Base-by-base conservation (phyloP, 768 basidiomycete species). In the Calocybe gangraenosa region DNA sequence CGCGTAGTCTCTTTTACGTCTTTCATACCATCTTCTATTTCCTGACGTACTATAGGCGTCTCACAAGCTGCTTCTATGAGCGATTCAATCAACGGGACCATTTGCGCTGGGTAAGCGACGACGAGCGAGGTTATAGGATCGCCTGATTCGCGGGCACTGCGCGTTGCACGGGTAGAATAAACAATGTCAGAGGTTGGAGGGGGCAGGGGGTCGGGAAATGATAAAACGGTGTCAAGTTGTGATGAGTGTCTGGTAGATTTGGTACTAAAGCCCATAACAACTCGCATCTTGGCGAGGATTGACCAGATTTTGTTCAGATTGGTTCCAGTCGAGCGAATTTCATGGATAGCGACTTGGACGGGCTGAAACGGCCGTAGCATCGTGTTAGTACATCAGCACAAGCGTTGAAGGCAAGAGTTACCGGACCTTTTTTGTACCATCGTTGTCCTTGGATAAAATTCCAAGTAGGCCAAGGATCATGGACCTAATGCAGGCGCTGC, bases 231-330 rank as follows among this genome's bases (percentile, higher is more conserved):
- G 3, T 14, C 20, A 22, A 7, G 20, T 14, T 39, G 38, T 30
- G 37, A 50, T 21, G 53, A 44, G 34, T 28, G 6, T 28, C 11
- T 11, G 5, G 25, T 28, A 5, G 25, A 28, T 28, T 28, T 28
- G 25, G 25, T 6, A 11, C 6, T 28, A 6, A 49, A 18, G 9
- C 60, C 49, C 46, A 58, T 42, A 23, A 37, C 34, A 34, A 68
- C 66, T 9, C 79, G 77, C 31, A 87, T 65, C 3, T 65, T 52
- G 0, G 68, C 64, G 2, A 90, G 72, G 9, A 72, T 65, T 17
- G 58, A 54, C 85, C 84, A 89, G 4, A 87, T 73, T 56, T 76
- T 83, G 54, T 67, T 78, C 35, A 87, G 63, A 44, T 79, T 81
- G 7, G 69, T 64, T 3, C 83, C 79, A 14, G 69, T 62, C 30